Evolutionary conservation across 2,329 filamentous ascomycete genomes (phyloP).

Genomic region (Coleophoma eucalyptorum): DNA sequence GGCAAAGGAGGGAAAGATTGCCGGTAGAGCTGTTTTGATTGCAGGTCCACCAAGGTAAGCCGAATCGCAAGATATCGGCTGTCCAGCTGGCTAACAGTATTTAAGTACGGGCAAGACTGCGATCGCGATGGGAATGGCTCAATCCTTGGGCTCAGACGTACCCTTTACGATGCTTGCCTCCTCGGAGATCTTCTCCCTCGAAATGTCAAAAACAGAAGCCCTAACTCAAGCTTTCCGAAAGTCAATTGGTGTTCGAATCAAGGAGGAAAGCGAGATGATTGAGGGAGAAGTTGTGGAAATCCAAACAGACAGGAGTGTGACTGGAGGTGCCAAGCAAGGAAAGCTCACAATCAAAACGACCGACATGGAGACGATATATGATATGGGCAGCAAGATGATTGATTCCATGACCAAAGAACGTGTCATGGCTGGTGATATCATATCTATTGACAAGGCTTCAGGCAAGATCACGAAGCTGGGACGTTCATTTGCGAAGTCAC

Average conservation of each 20-base stretch:
- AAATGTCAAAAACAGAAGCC: conserved; percentile 99
- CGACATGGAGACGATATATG: conserved; percentile 99
- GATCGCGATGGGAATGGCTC: conserved; percentile 98
- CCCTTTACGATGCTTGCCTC: conserved; percentile 95
- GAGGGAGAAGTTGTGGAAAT: conserved; percentile 99
- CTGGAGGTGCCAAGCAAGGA: conserved; percentile 94
- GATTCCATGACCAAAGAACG: conserved; percentile 99
- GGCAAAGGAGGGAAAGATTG: conserved; percentile 99
- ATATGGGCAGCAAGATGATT: conserved; percentile 99
- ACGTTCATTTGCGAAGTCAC: conserved; percentile 87
- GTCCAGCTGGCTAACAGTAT: neutral
- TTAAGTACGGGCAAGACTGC: conserved; percentile 92
- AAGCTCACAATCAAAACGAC: conserved; percentile 99
- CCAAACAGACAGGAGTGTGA: conserved; percentile 95
- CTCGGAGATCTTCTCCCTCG: conserved; percentile 96
- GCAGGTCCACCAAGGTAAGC: conserved; percentile 80
- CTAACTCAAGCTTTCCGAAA: conserved; percentile 98
- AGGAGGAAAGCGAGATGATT: conserved; percentile 98
- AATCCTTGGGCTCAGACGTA: conserved; percentile 89
- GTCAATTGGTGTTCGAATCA: conserved; percentile 96
- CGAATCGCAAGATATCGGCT: conserved; percentile 2
- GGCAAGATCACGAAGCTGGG: conserved; percentile 98
- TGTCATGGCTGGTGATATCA: conserved; percentile 97
- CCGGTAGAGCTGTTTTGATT: conserved; percentile 89
- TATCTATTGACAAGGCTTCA: conserved; percentile 97